Base-by-base conservation (phyloP, 225 moss, liverwort and hornwort genomes). In the Climacium dendroides region DNA sequence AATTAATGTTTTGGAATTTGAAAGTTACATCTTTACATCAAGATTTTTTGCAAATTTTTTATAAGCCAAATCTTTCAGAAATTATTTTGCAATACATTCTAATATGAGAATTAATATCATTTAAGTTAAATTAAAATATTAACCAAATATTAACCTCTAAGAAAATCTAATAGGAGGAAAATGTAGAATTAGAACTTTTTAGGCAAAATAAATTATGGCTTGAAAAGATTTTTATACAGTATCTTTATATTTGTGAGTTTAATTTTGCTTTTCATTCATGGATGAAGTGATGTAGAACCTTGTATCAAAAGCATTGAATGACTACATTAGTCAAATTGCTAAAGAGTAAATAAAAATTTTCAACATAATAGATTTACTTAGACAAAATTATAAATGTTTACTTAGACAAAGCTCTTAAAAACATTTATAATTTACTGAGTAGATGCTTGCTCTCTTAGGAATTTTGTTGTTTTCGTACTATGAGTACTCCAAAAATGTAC, bases 141-240 rank as follows among this genome's bases (percentile, higher is more conserved):
- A 39, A 11, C 6, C 18, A 39, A 13, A 3, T 37, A 23, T 13
- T 37, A 67, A 22, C 2, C 37, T n/a, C 19, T 37, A 6, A 0
- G 1, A 22, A 2, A 66, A 2, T 22, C 0, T 66, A 0, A 23
- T 37, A 20, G 4, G 13, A 23, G 0, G 23, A 0, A 39, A 13
- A 37, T 22, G 12, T n/a, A 67, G 4, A 22, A 67, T 37, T 23
- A 0, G 2, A 37, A 11, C 1, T 7, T 37, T 23, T 39, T 37
- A 37, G 13, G 3, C 67, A 67, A 67, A 22, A 67, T 4, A 7
- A 37, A 13, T 67, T 37, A 37, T 39, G 13, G 7, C 13, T 37
- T 67, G 7, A 37, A 67, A 37, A 22, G 10, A 19, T 34, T 64
- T 64, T 9, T 5, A 28, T 28, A 60, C 14, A 8, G 0, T 8